Base-by-base conservation (phyloP, 495 filamentous ascomycete species). In the Talaromyces stipitatus region DNA sequence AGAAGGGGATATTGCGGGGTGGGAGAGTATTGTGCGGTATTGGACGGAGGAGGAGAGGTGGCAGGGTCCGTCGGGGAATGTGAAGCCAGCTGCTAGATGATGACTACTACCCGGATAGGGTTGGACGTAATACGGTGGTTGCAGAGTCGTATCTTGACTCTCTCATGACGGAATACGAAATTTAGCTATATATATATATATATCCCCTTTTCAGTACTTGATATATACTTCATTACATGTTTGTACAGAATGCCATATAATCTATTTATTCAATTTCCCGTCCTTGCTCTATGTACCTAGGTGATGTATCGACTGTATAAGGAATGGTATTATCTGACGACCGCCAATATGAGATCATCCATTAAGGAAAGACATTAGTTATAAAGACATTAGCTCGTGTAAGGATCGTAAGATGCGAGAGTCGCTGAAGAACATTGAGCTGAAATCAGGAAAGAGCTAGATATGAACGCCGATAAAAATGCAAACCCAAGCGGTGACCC, bases 11-110 rank as follows among this genome's bases (percentile, higher is more conserved):
- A 58, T 68, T 5, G 74, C 91, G 3, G 94, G 82, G 0, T 91
- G 88, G 64, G 83, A 95, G 68, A 78, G 83, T 46, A 68, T 97
- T 68, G 88, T 97, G 33, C 80, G 95, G 74, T 88, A 84, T 65
- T 96, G 85, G 82, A 88, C 82, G 28, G 73, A 68, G 47, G 78
- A 81, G 66, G 72, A 79, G 61, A 63, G 73, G 52, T 76, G 73
- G 76, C 56, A 63, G 38, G 68, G 68, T 24, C 45, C 61, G 38
- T 27, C 53, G 23, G 50, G 46, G 32, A 33, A 43, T 26, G 28
- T 33, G 16, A 29, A 45, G 56, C 54, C 54, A 12, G 54, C 54
- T 43, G 54, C 54, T 14, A 22, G 36, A 45, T 55, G 51, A 41
- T 54, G n/a, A n/a, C n/a, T n/a, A n/a, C 1, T 23, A 22, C 2